phyloP scores from a whole-genome alignment of 1,284 basidiomycete species.

The Acaromyces ingoldii region DNA sequence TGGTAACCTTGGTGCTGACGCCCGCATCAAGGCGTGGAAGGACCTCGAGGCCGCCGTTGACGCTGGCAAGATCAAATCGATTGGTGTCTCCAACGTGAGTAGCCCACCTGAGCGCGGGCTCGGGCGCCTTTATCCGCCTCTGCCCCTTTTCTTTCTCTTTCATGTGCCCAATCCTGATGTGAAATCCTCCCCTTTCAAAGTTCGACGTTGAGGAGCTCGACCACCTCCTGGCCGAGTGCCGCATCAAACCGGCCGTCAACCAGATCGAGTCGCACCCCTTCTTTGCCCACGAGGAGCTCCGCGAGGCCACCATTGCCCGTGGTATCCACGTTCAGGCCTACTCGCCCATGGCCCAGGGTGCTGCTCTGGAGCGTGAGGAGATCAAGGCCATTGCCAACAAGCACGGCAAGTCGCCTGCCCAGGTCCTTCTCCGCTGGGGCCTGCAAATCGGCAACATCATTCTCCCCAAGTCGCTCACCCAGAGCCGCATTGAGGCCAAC shows the following conservation, averaged over 20 bases:
- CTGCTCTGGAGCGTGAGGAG: slow-evolving; percentile 43
- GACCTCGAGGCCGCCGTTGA: slow-evolving; percentile 49
- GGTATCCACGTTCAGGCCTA: slow-evolving; percentile 49
- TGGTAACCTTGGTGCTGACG: slow-evolving; percentile 42
- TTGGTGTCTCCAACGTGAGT: slow-evolving; percentile 47
- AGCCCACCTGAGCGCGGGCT: too few relatives aligned
- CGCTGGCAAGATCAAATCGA: slow-evolving; percentile 47
- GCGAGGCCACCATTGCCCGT: slow-evolving; percentile 40
- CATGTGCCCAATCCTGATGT: too few relatives aligned
- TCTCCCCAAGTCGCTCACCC: slow-evolving; percentile 45
- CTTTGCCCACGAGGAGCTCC: slow-evolving; percentile 49
- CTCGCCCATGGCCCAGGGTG: slow-evolving; percentile 50
- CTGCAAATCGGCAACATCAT: slow-evolving; percentile 44
- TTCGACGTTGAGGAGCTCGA: slow-evolving; percentile 49
- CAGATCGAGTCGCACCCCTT: slow-evolving; percentile 51
- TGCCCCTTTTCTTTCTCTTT: not conserved
- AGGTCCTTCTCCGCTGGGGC: slow-evolving; percentile 42
- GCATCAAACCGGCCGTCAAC: slow-evolving; percentile 50
- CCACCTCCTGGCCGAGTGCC: slow-evolving; percentile 40
- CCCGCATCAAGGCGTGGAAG: slow-evolving; percentile 46
- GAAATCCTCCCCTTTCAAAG: not conserved
- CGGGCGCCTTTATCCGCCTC: too few relatives aligned
- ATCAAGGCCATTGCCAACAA: slow-evolving; percentile 47
- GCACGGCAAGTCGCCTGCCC: slow-evolving; percentile 49
- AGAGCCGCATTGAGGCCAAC: slow-evolving; percentile 46